Base-by-base conservation (phyloP, 2,329 filamentous ascomycete genomes). In the Aspergillus terreus region DNA sequence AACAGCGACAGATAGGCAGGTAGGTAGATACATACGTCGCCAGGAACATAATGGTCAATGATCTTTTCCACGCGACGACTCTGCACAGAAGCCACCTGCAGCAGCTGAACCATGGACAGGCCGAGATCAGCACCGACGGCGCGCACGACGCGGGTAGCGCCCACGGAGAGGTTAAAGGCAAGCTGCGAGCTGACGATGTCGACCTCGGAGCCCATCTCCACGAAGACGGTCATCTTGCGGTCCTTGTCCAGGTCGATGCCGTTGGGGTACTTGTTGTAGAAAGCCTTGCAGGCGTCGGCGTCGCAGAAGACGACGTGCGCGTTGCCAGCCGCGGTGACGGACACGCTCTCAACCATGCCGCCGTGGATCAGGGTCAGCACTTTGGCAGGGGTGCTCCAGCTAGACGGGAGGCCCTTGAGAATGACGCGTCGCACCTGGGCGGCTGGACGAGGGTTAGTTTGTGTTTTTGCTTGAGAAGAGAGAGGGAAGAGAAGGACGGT, bases 11-110 rank as follows among this genome's bases (percentile, higher is more conserved):
- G 6, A 23, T 23, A 23, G 23, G 17, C n/a, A n/a, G 23, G 45
- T 23, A 40, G 42, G 10, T 38, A 4, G 23, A 11, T 15, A 55
- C 75, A 71, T 67, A 78, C 77, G 11, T 68, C 70, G n/a, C 61
- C 63, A 5, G 63, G 58, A 32, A 68, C 71, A 44, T 66, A 73
- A 17, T 69, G 69, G 44, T 73, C 71, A 47, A 73, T 59, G 50
- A 80, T 71, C 30, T 69, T 65, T 54, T 79, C 77, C 4, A 80
- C 61, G 50, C 72, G 71, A 9, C 76, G 71, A 54, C 69, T 68
- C 15, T 63, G 71, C 6, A 65, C 64, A 33, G 62, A 62, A 4
- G 74, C 75, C 7, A 78, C 50, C 41, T 68, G 66, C 51, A 64
- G 52, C 35, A 79, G 62, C 11, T 63, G 59, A 5, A 43, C 51